Percentiles rank a stretch among this genome's conserved stretches.
These are phyloP conservation scores for Ilex asprella DNA, from an alignment of 257 asterid species.

Conservation along the genomic window DNA sequence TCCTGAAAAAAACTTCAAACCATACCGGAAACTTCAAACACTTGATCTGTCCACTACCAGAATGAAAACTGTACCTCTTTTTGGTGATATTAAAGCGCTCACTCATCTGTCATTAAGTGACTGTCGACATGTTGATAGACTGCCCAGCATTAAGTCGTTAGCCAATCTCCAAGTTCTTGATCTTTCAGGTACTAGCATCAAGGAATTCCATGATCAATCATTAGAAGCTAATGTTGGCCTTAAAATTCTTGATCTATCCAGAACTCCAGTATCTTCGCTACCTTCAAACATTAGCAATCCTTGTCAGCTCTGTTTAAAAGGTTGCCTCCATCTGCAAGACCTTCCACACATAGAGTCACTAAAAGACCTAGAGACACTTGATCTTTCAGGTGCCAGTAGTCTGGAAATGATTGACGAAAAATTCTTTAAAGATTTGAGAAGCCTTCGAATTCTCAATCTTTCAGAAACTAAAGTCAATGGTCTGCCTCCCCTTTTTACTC, in stretches of 20 bases:
- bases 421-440: slow-evolving; percentile 3
- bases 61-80: slow-evolving; percentile 10
- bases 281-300: slow-evolving; percentile 8
- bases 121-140: slow-evolving; percentile 1
- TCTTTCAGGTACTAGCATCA: slow-evolving; percentile 13
- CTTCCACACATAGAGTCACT: slow-evolving; percentile 5
- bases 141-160: slow-evolving; percentile 12
- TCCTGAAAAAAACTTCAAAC: slow-evolving; percentile 9
- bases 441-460: slow-evolving; percentile 12
- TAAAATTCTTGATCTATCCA: slow-evolving; percentile 8
- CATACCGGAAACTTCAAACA: slow-evolving; percentile 10
- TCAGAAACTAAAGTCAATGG: slow-evolving; percentile 10
- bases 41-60: slow-evolving; percentile 13
- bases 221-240: slow-evolving; percentile 1
- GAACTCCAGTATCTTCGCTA: background rate
- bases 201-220: slow-evolving; percentile 15
- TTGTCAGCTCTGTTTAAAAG: slow-evolving; percentile 6
- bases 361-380: slow-evolving; percentile 12
- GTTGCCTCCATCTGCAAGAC: slow-evolving; percentile 3
- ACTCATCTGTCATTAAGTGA: slow-evolving; percentile 9
- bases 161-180: slow-evolving; percentile 19
- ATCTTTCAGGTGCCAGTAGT: slow-evolving; percentile 17
- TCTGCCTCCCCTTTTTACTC: slow-evolving; percentile 9
- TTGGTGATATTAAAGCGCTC: slow-evolving; percentile 7
- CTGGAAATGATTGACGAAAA: slow-evolving; percentile 7